phyloP scores from a whole-genome alignment of 2,329 filamentous ascomycete species.

The Fusarium sp. region DNA sequence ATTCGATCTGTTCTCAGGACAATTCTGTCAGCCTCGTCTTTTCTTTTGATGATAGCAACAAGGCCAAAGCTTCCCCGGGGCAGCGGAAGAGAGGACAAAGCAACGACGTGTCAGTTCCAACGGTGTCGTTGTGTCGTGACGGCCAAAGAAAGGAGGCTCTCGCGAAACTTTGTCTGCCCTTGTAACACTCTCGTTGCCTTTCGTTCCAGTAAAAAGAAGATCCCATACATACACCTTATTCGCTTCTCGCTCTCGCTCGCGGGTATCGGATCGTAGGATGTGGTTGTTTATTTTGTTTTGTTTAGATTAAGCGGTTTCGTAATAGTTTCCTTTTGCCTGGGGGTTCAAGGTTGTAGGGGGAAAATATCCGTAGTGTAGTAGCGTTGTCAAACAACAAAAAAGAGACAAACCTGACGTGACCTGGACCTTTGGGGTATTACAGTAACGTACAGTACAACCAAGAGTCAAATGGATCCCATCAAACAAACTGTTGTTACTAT shows the following conservation, averaged over 20 bases:
- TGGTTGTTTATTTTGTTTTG: conserved; percentile 20
- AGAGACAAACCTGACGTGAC: neutral
- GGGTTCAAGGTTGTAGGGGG: neutral
- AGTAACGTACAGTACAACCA: neutral
- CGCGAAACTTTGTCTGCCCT: neutral
- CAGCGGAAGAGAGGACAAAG: neutral
- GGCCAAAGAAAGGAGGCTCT: neutral
- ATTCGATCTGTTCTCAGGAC: conserved; percentile 13
- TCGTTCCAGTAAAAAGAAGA: neutral
- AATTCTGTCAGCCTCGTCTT: conserved; percentile 19
- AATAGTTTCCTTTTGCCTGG: conserved; percentile 10
- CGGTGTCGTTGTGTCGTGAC: neutral
- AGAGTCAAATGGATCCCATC: conserved; percentile 14
- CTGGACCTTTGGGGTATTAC: neutral
- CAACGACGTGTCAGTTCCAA: neutral
- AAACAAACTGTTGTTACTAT: conserved; percentile 8
- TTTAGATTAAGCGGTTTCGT: conserved; percentile 16
- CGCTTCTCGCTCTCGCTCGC: conserved; percentile 4
- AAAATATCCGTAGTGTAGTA: neutral
- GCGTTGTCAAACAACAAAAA: neutral
- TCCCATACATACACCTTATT: conserved; percentile 21
- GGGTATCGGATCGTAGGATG: conserved; percentile 5
- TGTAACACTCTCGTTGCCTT: neutral
- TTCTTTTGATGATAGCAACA: conserved; percentile 3
- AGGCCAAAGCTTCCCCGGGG: neutral